Base-by-base conservation (phyloP, 2,329 filamentous ascomycete genomes). In the Akanthomyces uredinophilus region DNA sequence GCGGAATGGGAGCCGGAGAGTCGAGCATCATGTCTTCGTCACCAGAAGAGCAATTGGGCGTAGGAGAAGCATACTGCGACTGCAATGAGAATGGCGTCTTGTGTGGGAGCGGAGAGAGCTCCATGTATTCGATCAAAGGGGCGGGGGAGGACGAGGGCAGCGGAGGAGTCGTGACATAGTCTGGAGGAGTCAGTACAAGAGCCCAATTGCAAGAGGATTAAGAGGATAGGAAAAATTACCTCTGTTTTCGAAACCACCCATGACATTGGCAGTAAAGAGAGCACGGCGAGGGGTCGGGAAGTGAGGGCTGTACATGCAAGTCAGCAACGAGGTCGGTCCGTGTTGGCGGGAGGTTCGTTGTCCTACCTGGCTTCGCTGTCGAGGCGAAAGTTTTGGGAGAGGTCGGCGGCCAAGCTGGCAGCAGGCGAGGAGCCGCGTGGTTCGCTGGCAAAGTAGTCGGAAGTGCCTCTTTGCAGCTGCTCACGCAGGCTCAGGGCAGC, bases 321-420 rank as follows among this genome's bases (percentile, higher is more conserved):
- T 63, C 47, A 60, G 56, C n/a, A 60, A 29, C 35, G 18, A 56
- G 20, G 32, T 24, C 10, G 16, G 18, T 29, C 32, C 11, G n/a
- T n/a, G 29, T 3, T 3, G 14, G 51, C 29, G 8, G 35, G 57
- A 41, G 24, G 22, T 60, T 35, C 60, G 65, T 65, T 65, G 64
- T 79, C 83, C 68, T 81, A 97, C 94, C 93, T 97, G 72, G 89
- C 75, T 61, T 86, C 82, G 64, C 78, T 92, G 76, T 97, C 93
- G 74, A 98, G 90, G 73, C 94, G 90, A 74, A 98, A 96, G 80
- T 98, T 99, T 73, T 96, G 92, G 63, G 93, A 97, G 69, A 98
- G 83, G 77, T 99, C 95, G 65, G 92, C 93, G 47, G 93, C 94
- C 68, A 99, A 80, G 71, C 91, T 96, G 58, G 92, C 87, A 41